Percentiles rank a stretch among this genome's conserved stretches.
Evolutionary conservation across 768 basidiomycete species (phyloP).

Genomic region (Lentinula boryana): DNA sequence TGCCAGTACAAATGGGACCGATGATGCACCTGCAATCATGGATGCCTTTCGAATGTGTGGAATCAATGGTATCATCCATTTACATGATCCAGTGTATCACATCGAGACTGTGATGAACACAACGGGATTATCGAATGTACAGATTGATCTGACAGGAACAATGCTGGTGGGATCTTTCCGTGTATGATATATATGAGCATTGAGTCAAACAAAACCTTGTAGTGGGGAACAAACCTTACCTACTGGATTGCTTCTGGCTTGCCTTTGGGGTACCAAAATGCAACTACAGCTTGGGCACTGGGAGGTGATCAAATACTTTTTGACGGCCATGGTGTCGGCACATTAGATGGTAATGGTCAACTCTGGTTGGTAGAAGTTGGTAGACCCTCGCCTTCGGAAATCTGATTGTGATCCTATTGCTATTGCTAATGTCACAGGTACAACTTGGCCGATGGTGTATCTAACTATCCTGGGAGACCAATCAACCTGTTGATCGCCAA

Average conservation of each 20-base stretch:
- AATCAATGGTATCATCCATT: conserved; percentile 17
- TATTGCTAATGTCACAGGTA: conserved; percentile 19
- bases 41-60: conserved; percentile 14
- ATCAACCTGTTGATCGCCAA: conserved; percentile 29
- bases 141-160: conserved; percentile 27
- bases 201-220: not conserved
- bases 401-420: no score
- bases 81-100: conserved; percentile 26
- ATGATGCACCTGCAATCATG: conserved; percentile 19
- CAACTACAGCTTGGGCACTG: conserved; percentile 29
- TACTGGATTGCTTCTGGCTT: conserved; percentile 31
- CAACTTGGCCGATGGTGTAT: conserved; percentile 27
- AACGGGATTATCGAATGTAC: conserved; percentile 24
- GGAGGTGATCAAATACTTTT: conserved; percentile 24
- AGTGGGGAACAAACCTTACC: conserved; percentile 29
- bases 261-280: conserved; percentile 29
- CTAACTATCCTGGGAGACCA: conserved; percentile 30
- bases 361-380: conserved; percentile 21
- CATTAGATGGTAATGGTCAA: conserved; percentile 36
- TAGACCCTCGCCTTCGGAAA: not conserved
- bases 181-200: not conserved
- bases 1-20: conserved; percentile 14
- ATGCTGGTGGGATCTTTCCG: conserved; percentile 21
- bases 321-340: conserved; percentile 26
- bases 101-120: conserved; percentile 26